phyloP scores from a whole-genome alignment of 2,329 filamentous ascomycete genomes.

The Cladophialophora exuberans region DNA sequence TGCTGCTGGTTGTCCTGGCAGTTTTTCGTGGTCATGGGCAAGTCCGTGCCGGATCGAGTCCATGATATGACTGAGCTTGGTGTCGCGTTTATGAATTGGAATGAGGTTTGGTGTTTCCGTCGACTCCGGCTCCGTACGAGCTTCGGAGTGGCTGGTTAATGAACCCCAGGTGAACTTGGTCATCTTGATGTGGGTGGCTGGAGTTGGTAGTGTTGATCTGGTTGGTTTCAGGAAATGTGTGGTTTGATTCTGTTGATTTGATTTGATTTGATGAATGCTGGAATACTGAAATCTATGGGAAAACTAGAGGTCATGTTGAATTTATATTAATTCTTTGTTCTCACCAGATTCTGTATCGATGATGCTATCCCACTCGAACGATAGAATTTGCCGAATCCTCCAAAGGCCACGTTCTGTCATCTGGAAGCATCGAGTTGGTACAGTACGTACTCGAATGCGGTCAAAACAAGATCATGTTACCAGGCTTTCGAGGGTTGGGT shows the following conservation, averaged over 20 bases:
- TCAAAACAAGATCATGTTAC: slow-evolving; percentile 6
- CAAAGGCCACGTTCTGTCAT: neutral
- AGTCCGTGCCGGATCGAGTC: slow-evolving; percentile 21
- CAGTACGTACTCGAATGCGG: neutral
- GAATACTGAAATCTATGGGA: neutral
- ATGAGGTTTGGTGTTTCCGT: neutral
- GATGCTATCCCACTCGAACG: neutral
- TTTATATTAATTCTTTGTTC: neutral
- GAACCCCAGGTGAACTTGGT: slow-evolving; percentile 9
- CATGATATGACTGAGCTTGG: slow-evolving; percentile 23
- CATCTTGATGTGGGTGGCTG: slow-evolving; percentile 4
- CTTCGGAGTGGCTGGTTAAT: slow-evolving; percentile 1
- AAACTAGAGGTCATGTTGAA: neutral
- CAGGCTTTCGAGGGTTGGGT: neutral
- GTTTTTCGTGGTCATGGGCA: slow-evolving; percentile 21
- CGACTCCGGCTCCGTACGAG: neutral
- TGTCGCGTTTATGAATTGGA: slow-evolving; percentile 12
- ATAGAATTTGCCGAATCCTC: neutral
- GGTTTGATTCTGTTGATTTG: neutral
- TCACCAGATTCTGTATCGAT: neutral
- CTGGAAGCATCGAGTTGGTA: neutral
- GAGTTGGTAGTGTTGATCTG: neutral
- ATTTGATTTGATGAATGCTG: neutral
- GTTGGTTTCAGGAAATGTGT: neutral
- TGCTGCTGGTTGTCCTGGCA: neutral